phyloP scores from a whole-genome alignment of 768 basidiomycete genomes.

The Termitomyces sp. region DNA sequence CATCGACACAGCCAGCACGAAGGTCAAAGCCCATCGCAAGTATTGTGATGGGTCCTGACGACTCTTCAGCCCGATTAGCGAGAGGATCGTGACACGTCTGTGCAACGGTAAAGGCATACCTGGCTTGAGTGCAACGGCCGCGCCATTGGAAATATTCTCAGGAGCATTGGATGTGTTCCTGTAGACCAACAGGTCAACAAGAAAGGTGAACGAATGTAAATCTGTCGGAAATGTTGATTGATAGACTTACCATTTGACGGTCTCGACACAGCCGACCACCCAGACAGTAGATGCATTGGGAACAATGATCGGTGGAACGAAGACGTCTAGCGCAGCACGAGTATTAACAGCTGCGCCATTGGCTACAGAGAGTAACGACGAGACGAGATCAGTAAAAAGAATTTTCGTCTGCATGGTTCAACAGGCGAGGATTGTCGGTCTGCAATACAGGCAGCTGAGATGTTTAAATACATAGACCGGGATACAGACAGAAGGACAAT shows the following conservation, averaged over 20 bases:
- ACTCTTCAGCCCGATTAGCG: background rate
- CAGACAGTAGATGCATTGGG: slow-evolving; percentile 23
- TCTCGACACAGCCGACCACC: slow-evolving; percentile 20
- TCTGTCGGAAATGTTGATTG: background rate
- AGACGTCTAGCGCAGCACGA: slow-evolving; percentile 23
- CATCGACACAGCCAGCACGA: slow-evolving; percentile 25
- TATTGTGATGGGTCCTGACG: background rate
- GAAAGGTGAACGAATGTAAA: background rate
- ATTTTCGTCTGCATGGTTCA: slow-evolving; percentile 8
- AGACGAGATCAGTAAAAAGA: slow-evolving; percentile 17
- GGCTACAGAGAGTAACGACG: slow-evolving; percentile 19
- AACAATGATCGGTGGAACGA: slow-evolving; percentile 21
- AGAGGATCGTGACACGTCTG: background rate
- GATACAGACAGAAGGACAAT: background rate
- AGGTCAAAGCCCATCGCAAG: slow-evolving; percentile 33
- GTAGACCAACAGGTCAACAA: background rate
- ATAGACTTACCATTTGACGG: slow-evolving; percentile 25
- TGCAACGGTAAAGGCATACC: slow-evolving; percentile 17
- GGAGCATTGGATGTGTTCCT: slow-evolving; percentile 40
- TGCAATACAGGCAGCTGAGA: background rate
- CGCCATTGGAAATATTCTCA: slow-evolving; percentile 34
- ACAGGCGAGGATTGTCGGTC: background rate
- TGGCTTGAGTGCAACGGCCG: slow-evolving; percentile 23
- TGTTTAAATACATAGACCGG: background rate
- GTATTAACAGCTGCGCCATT: slow-evolving; percentile 12